Evolutionary conservation across 169 alveolate genomes (phyloP).

Genomic region (Plasmodium adleri): DNA sequence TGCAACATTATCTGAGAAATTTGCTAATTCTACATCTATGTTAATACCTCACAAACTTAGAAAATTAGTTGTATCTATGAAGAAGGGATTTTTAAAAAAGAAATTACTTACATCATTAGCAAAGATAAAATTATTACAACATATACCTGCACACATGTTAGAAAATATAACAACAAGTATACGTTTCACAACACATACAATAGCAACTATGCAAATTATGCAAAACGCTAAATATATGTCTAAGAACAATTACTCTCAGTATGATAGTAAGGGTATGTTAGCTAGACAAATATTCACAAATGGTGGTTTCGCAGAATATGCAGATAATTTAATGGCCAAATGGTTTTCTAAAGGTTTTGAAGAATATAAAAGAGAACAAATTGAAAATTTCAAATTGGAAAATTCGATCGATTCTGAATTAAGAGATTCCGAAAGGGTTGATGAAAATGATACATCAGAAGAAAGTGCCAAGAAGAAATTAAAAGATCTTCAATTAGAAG

Average conservation of each 20-base stretch:
- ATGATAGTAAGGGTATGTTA: not conserved
- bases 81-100: conserved; percentile 79
- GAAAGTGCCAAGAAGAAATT: conserved; percentile 41
- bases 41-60: conserved; percentile 84
- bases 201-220: conserved; percentile 81
- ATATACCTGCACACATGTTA: conserved; percentile 79
- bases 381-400: conserved; percentile 49
- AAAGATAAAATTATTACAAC: conserved; percentile 78
- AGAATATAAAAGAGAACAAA: conserved; percentile 61
- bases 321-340: conserved; percentile 52
- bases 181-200: conserved; percentile 84
- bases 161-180: conserved; percentile 80
- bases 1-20: conserved; percentile 78
- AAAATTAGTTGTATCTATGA: conserved; percentile 78
- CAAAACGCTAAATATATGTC: conserved; percentile 66
- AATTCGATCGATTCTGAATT: conserved; percentile 20
- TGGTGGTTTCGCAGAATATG: conserved; percentile 68
- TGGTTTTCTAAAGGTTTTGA: conserved; percentile 74
- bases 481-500: conserved; percentile 28
- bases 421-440: not conserved
- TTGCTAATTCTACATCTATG: conserved; percentile 83
- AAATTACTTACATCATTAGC: conserved; percentile 79
- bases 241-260: not conserved
- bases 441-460: conserved; percentile 31
- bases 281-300: conserved; percentile 39